These are phyloP conservation scores for Vanderwaltozyma verrucispora DNA, from an alignment of 805 yeast genomes.

Conservation along the genomic window DNA sequence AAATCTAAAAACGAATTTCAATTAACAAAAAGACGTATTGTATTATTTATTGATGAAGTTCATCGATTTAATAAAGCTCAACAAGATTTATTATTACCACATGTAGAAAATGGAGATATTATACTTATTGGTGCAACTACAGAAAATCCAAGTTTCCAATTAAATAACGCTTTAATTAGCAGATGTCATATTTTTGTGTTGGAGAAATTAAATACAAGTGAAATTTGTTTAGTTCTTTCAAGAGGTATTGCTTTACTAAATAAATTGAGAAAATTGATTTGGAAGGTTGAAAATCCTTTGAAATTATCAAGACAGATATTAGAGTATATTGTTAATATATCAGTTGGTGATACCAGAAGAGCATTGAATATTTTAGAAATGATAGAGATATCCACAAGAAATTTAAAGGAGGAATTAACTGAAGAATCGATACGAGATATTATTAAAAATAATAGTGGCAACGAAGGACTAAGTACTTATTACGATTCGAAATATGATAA, in stretches of 20 bases:
- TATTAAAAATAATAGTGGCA: constrained; percentile 35
- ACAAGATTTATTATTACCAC: constrained; percentile 79
- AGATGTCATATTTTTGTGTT: constrained; percentile 75
- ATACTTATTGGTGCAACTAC: constrained; percentile 94
- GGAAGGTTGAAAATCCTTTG: constrained; percentile 31
- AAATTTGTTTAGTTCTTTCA: constrained; percentile 42
- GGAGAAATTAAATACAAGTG: constrained; percentile 38
- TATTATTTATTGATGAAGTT: constrained; percentile 84
- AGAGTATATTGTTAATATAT: constrained; percentile 57
- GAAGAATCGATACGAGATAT: constrained; percentile 30
- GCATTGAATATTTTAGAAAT: constrained; percentile 76
- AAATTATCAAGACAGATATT: constrained; percentile 46
- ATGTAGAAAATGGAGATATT: constrained; percentile 74
- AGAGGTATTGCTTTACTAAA: constrained; percentile 54
- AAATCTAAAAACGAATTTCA: constrained; percentile 28
- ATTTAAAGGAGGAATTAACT: constrained; percentile 3
- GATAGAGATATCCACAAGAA: constrained; percentile 60
- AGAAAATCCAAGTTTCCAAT: constrained; percentile 79
- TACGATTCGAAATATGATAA: constrained; percentile 86
- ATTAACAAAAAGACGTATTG: constrained; percentile 42
- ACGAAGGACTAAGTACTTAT: constrained; percentile 20
- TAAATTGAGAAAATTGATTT: constrained; percentile 44
- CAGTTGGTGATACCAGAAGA: constrained; percentile 84
- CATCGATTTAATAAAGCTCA: constrained; percentile 81
- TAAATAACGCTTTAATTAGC: constrained; percentile 73